phyloP scores from a whole-genome alignment of 768 basidiomycete genomes.

The Solioccasus polychromus region DNA sequence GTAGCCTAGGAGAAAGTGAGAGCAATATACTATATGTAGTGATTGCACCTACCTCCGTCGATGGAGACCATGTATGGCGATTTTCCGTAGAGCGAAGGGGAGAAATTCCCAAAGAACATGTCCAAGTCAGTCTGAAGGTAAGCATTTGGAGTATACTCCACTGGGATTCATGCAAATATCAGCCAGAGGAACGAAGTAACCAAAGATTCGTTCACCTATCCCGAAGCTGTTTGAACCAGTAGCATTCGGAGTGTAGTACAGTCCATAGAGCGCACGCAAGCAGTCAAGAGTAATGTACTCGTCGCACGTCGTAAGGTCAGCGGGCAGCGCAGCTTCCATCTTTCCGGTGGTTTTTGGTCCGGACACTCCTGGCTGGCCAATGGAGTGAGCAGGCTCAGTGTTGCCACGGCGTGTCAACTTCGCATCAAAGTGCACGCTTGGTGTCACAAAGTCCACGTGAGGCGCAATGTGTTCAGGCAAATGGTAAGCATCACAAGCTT shows the following conservation, averaged over 20 bases:
- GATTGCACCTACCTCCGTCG: conserved; percentile 26
- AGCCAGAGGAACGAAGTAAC: neutral
- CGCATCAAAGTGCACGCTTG: conserved; percentile 33
- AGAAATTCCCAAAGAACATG: conserved; percentile 30
- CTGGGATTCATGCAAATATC: conserved; percentile 5
- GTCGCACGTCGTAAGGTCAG: conserved; percentile 22
- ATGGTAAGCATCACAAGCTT: conserved; percentile 34
- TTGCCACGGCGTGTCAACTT: conserved; percentile 17
- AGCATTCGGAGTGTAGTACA: conserved; percentile 15
- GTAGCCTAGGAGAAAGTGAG: conserved; percentile 18
- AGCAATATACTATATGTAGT: neutral
- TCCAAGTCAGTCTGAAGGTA: conserved; percentile 30
- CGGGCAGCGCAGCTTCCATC: conserved; percentile 1
- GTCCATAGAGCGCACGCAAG: conserved; percentile 28
- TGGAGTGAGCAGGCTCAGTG: conserved; percentile 6
- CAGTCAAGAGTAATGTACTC: conserved; percentile 30
- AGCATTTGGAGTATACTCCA: conserved; percentile 33
- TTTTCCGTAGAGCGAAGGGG: conserved; percentile 19
- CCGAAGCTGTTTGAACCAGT: conserved; percentile 25
- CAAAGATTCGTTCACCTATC: conserved; percentile 19
- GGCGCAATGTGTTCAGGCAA: conserved; percentile 29
- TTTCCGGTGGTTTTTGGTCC: conserved; percentile 23
- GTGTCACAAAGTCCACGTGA: conserved; percentile 35
- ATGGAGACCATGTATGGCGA: conserved; percentile 30
- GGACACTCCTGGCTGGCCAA: conserved; percentile 16